Evolutionary conservation across 192 early-diverging fungal species (phyloP), one percentile per base, ranked within the genome.

Genomic region (Podila horticola): DNA sequence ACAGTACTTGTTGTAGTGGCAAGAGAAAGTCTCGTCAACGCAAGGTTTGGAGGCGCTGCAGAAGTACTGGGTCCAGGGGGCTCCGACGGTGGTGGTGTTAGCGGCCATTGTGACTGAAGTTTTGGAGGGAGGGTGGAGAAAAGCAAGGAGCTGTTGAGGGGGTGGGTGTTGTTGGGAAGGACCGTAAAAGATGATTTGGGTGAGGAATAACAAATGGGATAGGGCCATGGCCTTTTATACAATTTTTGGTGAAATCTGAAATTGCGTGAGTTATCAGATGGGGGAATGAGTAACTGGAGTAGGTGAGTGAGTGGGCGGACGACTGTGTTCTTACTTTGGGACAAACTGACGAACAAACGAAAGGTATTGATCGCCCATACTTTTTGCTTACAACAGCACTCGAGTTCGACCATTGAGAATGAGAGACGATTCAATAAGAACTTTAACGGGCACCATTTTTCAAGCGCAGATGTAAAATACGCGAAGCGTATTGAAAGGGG

Each of bases 1-100:
- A 34, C 76, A 79, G 66, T 72, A 79, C 61, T 59, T 72, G 68
- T 31, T 5, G 61, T 29, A 58, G 60, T 79, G 76, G 64, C 76
- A 79, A 11, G 51, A 13, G 28, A 31, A 61, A 5, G 60, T 60
- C 8, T 55, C 59, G 13, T 63, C 61, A 13, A 70, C 17, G 62
- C 76, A 79, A 15, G 22, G 11, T 7, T 22, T 79, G 38, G 55
- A 9, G 24, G 31, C 38, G n/a, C 19, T 69, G 48, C 76, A 79
- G 66, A 55, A 68, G 76, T 60, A 79, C 68, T 79, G 15, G 15
- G 33, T 68, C 76, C 76, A 79, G 30, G 76, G 70, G 30, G 75
- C 34, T 51, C 64, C 15, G 33, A 24, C 22, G 34, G 62, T 10
- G 13, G 64, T 45, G 64, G 0, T 26, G 45, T 34, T 65, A 24